These are phyloP conservation scores for Aspergillus sojae DNA, from an alignment of 2,329 filamentous ascomycete species.

Conservation along the genomic window DNA sequence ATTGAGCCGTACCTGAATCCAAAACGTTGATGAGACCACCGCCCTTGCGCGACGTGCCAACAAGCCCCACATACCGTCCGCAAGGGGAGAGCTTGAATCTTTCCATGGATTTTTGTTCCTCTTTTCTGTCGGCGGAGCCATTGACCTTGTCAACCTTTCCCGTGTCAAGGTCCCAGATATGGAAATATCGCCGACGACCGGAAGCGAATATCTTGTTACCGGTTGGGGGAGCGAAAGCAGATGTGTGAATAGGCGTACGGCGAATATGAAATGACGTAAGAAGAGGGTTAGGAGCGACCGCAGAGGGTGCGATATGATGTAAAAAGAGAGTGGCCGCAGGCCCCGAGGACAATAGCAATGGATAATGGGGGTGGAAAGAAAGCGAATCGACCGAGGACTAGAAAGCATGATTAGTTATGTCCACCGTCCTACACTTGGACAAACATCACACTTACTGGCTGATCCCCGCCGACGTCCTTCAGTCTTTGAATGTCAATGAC, in stretches of 20 bases:
- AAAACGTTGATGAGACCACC: conserved; percentile 88
- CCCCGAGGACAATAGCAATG: conserved; percentile 86
- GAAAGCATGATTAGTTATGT: neutral
- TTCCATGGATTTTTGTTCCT: conserved; percentile 90
- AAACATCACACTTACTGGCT: conserved; percentile 57
- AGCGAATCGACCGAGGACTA: conserved; percentile 76
- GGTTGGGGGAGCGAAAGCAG: conserved; percentile 72
- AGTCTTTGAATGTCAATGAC: conserved; percentile 87
- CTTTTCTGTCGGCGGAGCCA: conserved; percentile 68
- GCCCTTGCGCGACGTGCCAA: conserved; percentile 78
- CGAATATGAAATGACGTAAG: conserved; percentile 88
- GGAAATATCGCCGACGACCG: conserved; percentile 86
- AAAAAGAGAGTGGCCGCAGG: conserved; percentile 82
- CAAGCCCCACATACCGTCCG: conserved; percentile 80
- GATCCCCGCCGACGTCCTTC: conserved; percentile 78
- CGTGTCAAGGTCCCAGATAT: conserved; percentile 85
- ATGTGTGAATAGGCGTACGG: conserved; percentile 79
- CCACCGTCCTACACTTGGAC: neutral
- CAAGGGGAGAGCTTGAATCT: conserved; percentile 84
- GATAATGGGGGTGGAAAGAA: conserved; percentile 85
- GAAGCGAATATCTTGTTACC: conserved; percentile 85
- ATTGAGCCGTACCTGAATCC: conserved; percentile 78
- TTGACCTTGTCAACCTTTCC: conserved; percentile 81
- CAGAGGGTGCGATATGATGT: conserved; percentile 80
- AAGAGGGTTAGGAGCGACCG: conserved; percentile 80